These are phyloP conservation scores for Arctium lappa DNA, from an alignment of 129 eudicot species.

Conservation along the genomic window DNA sequence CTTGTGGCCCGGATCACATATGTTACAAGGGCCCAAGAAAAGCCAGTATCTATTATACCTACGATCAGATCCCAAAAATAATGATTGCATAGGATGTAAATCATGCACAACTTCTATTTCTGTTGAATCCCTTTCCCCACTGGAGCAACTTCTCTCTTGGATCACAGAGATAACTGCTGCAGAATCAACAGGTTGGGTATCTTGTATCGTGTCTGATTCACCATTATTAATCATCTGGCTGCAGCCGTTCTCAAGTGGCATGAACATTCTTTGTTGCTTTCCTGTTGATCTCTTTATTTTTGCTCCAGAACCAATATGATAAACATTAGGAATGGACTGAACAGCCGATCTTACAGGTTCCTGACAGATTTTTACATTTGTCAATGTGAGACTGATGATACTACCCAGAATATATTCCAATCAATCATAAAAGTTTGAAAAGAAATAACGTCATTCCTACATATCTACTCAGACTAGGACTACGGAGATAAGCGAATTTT, in stretches of 20 bases:
- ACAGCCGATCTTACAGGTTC: slow-evolving; percentile 43
- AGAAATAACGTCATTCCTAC: not conserved
- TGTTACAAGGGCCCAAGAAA: slow-evolving; percentile 87
- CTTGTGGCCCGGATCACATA: slow-evolving; percentile 77
- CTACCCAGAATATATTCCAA: not conserved
- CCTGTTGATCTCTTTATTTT: slow-evolving; percentile 71
- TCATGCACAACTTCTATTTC: slow-evolving; percentile 33
- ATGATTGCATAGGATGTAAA: slow-evolving; percentile 90
- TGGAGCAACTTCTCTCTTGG: slow-evolving; percentile 4
- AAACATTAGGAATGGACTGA: slow-evolving; percentile 39
- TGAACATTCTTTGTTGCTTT: slow-evolving; percentile 23
- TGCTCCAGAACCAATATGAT: slow-evolving; percentile 74
- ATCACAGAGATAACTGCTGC: slow-evolving; percentile 37
- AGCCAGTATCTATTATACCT: slow-evolving; percentile 94
- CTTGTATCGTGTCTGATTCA: slow-evolving; percentile 31
- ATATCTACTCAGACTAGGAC: not conserved
- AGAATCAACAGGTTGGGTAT: slow-evolving; percentile 65
- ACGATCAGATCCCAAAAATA: slow-evolving; percentile 90
- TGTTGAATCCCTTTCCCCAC: slow-evolving; percentile 19
- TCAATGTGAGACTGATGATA: not conserved
- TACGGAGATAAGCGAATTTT: not conserved
- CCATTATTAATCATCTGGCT: slow-evolving; percentile 21
- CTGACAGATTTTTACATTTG: slow-evolving; percentile 36
- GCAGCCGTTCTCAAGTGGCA: slow-evolving; percentile 28
- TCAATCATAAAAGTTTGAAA: not conserved